Percentiles rank a stretch among this genome's conserved stretches.
Conservation (phyloP, 257 asterid species). For the Sherardia arvensis region DNA sequence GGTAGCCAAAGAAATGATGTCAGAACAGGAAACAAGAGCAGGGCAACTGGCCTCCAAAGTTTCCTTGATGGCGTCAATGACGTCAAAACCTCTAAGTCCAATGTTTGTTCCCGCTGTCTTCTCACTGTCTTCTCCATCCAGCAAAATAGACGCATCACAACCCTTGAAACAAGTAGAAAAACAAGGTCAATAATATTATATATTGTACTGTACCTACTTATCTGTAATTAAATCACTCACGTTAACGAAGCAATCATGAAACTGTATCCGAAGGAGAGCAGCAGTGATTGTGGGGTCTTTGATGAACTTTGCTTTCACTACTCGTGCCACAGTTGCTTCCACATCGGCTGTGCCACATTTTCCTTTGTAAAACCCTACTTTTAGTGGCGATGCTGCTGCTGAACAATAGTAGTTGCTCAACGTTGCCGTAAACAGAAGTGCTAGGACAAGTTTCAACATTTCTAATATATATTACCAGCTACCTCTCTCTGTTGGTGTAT, state of each 20-base stretch:
- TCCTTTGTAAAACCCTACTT: slow-evolving; percentile 13
- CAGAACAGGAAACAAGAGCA: slow-evolving; percentile 29
- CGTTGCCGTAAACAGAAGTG: background rate
- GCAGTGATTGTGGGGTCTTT: slow-evolving; percentile 21
- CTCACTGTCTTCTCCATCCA: slow-evolving; percentile 19
- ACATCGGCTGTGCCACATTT: slow-evolving; percentile 15
- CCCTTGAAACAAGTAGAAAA: slow-evolving; percentile 2
- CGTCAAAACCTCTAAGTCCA: slow-evolving; percentile 18
- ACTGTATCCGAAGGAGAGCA: slow-evolving; percentile 28
- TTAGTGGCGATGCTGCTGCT: slow-evolving; percentile 2
- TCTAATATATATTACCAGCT: background rate
- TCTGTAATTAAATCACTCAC: slow-evolving; percentile 7
- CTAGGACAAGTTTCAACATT: slow-evolving; percentile 7
- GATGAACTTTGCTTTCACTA: background rate
- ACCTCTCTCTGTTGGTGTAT: background rate
- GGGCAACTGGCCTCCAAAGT: slow-evolving; percentile 21
- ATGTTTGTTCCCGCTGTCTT: slow-evolving; percentile 19
- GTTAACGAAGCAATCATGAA: slow-evolving; percentile 29
- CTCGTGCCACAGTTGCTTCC: slow-evolving; percentile 12
- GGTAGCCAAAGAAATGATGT: slow-evolving; percentile 22
- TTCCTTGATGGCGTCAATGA: slow-evolving; percentile 22
- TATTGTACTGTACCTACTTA: background rate
- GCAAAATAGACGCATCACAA: slow-evolving; percentile 28
- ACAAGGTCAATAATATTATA: background rate
- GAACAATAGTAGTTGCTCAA: background rate